Conservation (phyloP, 306 rosid species). For the Dryas drummondii region DNA sequence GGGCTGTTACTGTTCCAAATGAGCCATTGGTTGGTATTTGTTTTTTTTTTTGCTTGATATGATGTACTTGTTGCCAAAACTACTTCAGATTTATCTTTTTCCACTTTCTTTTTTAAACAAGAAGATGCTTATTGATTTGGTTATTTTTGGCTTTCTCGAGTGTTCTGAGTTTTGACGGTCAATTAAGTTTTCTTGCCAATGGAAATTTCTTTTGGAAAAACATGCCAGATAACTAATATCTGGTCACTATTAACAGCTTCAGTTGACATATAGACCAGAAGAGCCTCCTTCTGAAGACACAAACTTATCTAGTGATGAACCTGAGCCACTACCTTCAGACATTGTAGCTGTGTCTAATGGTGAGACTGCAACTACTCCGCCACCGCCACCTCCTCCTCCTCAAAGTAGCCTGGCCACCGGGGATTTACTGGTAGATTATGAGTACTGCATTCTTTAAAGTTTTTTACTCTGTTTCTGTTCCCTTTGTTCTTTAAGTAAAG, state of each 20-base stretch:
- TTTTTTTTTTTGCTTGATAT: background rate
- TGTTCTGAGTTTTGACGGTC: constrained; percentile 9
- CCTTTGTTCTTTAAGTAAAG: background rate
- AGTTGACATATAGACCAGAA: constrained; percentile 85
- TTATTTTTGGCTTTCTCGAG: background rate
- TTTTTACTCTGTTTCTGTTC: constrained; percentile 10
- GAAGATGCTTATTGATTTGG: background rate
- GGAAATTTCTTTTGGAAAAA: background rate
- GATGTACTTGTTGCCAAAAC: background rate
- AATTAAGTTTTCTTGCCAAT: background rate
- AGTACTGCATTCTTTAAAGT: background rate
- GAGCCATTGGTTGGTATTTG: constrained; percentile 80
- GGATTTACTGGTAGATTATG: constrained; percentile 72
- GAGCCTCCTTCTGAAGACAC: constrained; percentile 61
- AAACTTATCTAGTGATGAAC: constrained; percentile 58
- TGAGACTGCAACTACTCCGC: constrained; percentile 42
- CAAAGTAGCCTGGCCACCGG: constrained; percentile 63
- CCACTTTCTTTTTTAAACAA: background rate
- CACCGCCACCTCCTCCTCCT: constrained; percentile 48
- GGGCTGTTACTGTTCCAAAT: constrained; percentile 69
- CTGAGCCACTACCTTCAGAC: constrained; percentile 54
- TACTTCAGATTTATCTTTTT: background rate
- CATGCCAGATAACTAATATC: constrained; percentile 14
- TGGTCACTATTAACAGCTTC: constrained; percentile 64
- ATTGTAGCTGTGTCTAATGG: constrained; percentile 40